A percentile compares a stretch with the other conserved stretches of the same genome.
phyloP scores from a whole-genome alignment of 2,329 filamentous ascomycete species.

The Colletotrichum noveboracense region DNA sequence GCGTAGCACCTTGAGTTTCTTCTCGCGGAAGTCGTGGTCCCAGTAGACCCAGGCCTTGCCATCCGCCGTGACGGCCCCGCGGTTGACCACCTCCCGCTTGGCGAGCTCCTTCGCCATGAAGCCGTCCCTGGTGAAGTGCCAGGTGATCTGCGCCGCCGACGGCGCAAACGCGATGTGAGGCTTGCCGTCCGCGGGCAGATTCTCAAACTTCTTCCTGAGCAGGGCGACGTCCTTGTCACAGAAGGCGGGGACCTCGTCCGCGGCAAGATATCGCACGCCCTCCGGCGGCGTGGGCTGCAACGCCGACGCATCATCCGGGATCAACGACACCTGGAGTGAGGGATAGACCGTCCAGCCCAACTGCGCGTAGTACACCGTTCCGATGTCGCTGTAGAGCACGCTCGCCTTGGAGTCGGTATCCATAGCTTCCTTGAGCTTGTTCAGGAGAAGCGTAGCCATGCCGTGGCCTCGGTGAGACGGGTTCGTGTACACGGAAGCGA shows the following conservation, averaged over 20 bases:
- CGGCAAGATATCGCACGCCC: conserved; percentile 26
- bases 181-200: conserved; percentile 24
- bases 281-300: conserved; percentile 16
- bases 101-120: conserved; percentile 29
- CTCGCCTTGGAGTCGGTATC: conserved; percentile 38
- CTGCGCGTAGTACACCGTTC: conserved; percentile 34
- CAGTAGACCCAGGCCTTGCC: conserved; percentile 37
- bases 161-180: conserved; percentile 39
- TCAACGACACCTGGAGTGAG: conserved; percentile 36
- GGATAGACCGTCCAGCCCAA: conserved; percentile 39
- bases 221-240: conserved; percentile 31
- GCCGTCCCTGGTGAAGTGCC: conserved; percentile 36
- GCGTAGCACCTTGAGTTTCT: conserved; percentile 33
- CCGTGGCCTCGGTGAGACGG: conserved; percentile 35
- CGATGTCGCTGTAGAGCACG: conserved; percentile 38
- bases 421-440: conserved; percentile 35
- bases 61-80: conserved; percentile 29
- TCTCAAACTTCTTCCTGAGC: conserved; percentile 22
- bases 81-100: conserved; percentile 16
- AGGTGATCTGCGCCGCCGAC: conserved; percentile 30
- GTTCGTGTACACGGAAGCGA: conserved; percentile 41
- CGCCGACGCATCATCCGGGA: conserved; percentile 25
- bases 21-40: conserved; percentile 37
- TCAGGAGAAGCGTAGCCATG: conserved; percentile 39
- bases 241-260: conserved; percentile 26